Evolutionary conservation across 2,329 filamentous ascomycete genomes (phyloP).

Genomic region (Exophiala alcalophila): DNA sequence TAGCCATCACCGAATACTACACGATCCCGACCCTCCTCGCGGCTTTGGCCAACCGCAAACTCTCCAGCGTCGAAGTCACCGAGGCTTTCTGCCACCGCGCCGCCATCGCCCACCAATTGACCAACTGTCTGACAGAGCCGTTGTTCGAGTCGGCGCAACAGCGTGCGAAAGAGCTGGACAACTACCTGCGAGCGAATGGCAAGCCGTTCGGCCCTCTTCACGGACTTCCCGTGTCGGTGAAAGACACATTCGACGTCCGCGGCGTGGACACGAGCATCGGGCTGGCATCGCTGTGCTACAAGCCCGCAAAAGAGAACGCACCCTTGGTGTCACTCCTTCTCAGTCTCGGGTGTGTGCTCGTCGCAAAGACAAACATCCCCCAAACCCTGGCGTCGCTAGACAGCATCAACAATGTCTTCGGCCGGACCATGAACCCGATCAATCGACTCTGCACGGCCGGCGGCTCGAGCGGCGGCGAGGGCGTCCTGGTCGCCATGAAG

Average conservation of each 20-base stretch:
- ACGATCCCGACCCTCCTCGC: conserved; percentile 42
- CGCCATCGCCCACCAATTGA: conserved; percentile 34
- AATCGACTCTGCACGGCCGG: conserved; percentile 61
- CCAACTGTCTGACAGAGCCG: conserved; percentile 40
- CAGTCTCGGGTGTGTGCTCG: conserved; percentile 62
- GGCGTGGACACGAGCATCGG: conserved; percentile 56
- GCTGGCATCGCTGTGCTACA: conserved; percentile 58
- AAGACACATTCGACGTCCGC: conserved; percentile 36
- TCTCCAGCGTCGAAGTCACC: conserved; percentile 47
- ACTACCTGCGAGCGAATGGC: conserved; percentile 33
- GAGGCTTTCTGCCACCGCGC: conserved; percentile 54
- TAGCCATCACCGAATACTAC: conserved; percentile 55
- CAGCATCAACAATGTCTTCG: conserved; percentile 57
- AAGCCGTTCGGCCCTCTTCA: conserved; percentile 39
- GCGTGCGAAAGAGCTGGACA: conserved; percentile 39
- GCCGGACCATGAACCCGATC: conserved; percentile 61
- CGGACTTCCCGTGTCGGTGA: conserved; percentile 41
- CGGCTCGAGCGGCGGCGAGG: conserved; percentile 66
- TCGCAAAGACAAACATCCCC: conserved; percentile 68
- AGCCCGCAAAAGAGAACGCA: conserved; percentile 57
- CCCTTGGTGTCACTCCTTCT: conserved; percentile 58
- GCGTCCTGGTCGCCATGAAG: conserved; percentile 56
- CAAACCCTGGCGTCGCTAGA: conserved; percentile 57
- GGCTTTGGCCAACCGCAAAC: conserved; percentile 35
- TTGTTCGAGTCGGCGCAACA: conserved; percentile 38